Evolutionary conservation across 2,329 filamentous ascomycete species (phyloP).

Genomic region (Colletotrichum horii): DNA sequence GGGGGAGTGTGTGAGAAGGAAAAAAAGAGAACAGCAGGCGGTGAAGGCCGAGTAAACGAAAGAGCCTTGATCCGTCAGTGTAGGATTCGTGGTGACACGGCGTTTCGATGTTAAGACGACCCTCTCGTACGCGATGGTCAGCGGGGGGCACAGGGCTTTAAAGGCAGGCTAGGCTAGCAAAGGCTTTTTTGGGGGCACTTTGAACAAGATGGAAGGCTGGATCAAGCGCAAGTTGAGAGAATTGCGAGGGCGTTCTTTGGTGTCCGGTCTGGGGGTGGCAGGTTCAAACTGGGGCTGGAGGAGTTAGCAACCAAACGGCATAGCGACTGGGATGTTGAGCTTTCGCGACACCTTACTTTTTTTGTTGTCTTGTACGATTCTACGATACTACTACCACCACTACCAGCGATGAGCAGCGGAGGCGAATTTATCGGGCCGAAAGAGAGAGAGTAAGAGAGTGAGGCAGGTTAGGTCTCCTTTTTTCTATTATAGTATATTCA

Average conservation of each 20-base stretch:
- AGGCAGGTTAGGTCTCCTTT: not conserved
- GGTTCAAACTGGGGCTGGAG: slow-evolving; percentile 8
- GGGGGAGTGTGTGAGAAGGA: not conserved
- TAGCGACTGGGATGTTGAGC: slow-evolving; percentile 21
- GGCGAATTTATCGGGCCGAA: not conserved
- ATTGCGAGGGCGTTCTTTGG: slow-evolving; percentile 19
- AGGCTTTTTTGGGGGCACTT: not conserved
- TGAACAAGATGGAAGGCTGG: slow-evolving; percentile 10
- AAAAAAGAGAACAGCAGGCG: not conserved
- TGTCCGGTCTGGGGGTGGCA: slow-evolving; percentile 10
- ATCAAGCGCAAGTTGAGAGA: not conserved
- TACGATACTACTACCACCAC: slow-evolving; percentile 5
- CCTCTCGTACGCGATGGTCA: not conserved
- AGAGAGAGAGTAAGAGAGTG: not conserved
- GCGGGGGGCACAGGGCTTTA: not conserved
- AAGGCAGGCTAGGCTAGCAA: slow-evolving; percentile 2
- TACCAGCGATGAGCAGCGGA: not conserved
- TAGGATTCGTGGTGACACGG: not conserved
- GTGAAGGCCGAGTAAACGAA: not conserved
- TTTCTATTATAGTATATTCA: slow-evolving; percentile 13
- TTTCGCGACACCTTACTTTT: slow-evolving; percentile 20
- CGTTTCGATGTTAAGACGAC: slow-evolving; percentile 1
- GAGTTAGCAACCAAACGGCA: slow-evolving; percentile 24
- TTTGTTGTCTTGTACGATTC: slow-evolving; percentile 3
- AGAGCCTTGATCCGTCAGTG: not conserved